A percentile compares a stretch with the other conserved stretches of the same genome.
Conservation (phyloP, 2,329 filamentous ascomycete genomes). For the Aspergillus brunneoviolaceus region DNA sequence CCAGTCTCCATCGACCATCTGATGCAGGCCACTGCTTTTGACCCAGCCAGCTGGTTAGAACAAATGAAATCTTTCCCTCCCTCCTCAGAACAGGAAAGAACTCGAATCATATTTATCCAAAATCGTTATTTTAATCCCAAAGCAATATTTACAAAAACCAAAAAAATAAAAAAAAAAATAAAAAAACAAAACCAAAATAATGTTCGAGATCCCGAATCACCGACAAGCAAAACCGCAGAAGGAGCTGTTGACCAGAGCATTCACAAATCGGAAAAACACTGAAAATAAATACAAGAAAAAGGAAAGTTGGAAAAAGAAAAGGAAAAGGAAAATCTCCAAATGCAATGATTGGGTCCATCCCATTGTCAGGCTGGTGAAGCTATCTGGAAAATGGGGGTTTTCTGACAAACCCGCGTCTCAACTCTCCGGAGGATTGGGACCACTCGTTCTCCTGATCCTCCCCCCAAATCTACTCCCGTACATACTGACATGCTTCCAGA, state of each 20-base stretch:
- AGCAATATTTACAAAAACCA: not conserved
- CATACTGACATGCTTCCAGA: constrained; percentile 13
- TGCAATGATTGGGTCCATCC: not conserved
- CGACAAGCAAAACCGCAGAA: not conserved
- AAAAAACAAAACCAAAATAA: not conserved
- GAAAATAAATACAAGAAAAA: constrained; percentile 1
- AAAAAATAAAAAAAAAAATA: no score
- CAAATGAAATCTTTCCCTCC: constrained; percentile 6
- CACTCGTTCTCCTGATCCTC: constrained; percentile 16
- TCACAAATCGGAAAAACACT: not conserved
- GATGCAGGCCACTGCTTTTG: constrained; percentile 33
- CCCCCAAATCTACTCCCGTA: constrained; percentile 6
- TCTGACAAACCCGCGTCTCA: constrained; percentile 10
- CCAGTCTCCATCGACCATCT: constrained; percentile 28
- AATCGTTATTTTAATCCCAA: not conserved
- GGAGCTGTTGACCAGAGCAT: not conserved
- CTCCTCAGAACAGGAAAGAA: not conserved
- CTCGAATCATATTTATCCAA: not conserved
- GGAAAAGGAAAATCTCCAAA: constrained; percentile 3
- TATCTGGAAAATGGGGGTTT: constrained; percentile 17
- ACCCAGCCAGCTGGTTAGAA: constrained; percentile 15
- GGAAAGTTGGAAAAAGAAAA: constrained; percentile 11
- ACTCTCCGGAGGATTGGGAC: constrained; percentile 22
- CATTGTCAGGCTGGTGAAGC: not conserved
- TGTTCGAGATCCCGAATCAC: not conserved